phyloP scores from a whole-genome alignment of 495 filamentous ascomycete species.

The Penicillium longicatenatum region DNA sequence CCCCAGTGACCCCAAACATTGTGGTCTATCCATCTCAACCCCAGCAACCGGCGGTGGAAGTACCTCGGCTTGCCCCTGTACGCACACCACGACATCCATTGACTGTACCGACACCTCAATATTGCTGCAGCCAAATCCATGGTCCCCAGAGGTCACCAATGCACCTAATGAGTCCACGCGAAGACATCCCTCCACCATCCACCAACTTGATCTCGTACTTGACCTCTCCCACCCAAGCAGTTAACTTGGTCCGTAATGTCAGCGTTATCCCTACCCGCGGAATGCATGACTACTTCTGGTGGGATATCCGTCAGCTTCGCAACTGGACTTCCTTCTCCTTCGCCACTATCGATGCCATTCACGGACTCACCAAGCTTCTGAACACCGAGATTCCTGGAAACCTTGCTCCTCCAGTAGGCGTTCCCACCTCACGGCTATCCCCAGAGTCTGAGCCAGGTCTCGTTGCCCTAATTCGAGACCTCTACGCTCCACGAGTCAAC shows the following conservation, averaged over 20 bases:
- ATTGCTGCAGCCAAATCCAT: conserved; percentile 40
- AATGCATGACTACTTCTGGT: conserved; percentile 85
- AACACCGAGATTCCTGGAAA: conserved; percentile 64
- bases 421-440: conserved; percentile 53
- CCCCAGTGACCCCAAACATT: conserved; percentile 47
- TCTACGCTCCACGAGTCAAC: conserved; percentile 79
- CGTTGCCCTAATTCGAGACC: conserved; percentile 64
- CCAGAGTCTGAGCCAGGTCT: conserved; percentile 76
- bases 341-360: conserved; percentile 65
- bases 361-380: conserved; percentile 71
- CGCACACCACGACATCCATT: conserved; percentile 38
- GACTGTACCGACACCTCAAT: conserved; percentile 42
- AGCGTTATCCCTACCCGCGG: conserved; percentile 69
- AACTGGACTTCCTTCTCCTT: conserved; percentile 79
- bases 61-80: conserved; percentile 27
- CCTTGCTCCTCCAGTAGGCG: conserved; percentile 61
- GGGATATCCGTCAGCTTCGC: conserved; percentile 85
- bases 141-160: conserved; percentile 54
- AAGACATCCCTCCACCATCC: conserved; percentile 45
- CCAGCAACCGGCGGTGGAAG: conserved; percentile 19
- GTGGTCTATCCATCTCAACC: conserved; percentile 42
- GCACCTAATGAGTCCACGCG: conserved; percentile 37
- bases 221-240: conserved; percentile 74
- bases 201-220: conserved; percentile 79
- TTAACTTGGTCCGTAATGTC: conserved; percentile 78